These are phyloP conservation scores for Quercus phellos DNA, from an alignment of 331 rosid species.

Conservation along the genomic window DNA sequence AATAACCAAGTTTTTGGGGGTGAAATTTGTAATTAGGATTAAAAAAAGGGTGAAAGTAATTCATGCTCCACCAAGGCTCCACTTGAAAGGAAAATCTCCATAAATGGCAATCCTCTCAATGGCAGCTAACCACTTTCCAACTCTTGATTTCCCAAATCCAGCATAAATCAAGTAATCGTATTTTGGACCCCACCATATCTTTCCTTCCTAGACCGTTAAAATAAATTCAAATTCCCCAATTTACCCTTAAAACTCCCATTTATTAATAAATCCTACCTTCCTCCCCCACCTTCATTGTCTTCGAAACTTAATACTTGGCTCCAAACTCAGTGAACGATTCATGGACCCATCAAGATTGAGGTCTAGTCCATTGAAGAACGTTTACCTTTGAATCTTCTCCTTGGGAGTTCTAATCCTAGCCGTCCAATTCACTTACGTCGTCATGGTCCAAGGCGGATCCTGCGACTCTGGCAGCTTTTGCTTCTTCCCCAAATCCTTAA, in stretches of 20 bases:
- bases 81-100: no score
- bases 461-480: slow-evolving; percentile 35
- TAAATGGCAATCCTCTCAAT: no score
- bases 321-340: not conserved
- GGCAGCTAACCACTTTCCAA: no score
- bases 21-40: no score
- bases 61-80: no score
- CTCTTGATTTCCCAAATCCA: no score
- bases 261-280: slow-evolving; percentile 1
- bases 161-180: no score
- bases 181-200: no score
- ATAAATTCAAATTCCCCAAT: not conserved
- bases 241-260: slow-evolving; percentile 22
- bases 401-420: slow-evolving; percentile 35
- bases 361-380: slow-evolving; percentile 15
- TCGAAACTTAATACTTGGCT: not conserved
- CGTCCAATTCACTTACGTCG: slow-evolving; percentile 37
- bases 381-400: slow-evolving; percentile 35
- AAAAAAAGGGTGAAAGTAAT: no score
- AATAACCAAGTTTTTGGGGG: no score
- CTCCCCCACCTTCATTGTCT: not conserved
- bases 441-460: slow-evolving; percentile 35
- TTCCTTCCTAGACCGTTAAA: no score
- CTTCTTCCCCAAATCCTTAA: slow-evolving; percentile 27
- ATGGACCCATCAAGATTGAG: slow-evolving; percentile 40